Conservation (phyloP, 2,329 filamentous ascomycete genomes). For the Verticillium longisporum region DNA sequence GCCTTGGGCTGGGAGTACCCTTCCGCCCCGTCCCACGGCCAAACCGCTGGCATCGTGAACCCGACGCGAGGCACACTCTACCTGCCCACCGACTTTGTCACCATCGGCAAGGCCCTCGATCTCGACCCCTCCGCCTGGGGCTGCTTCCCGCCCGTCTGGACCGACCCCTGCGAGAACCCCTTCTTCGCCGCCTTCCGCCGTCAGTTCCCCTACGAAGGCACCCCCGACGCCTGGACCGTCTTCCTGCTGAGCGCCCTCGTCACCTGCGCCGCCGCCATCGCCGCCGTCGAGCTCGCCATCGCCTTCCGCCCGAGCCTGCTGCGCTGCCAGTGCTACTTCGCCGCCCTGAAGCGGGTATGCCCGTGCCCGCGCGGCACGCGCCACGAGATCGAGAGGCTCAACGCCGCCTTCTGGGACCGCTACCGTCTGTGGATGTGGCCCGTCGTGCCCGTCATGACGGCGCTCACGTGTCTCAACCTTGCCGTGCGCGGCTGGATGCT, state of each 20-base stretch:
- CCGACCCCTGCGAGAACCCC: constrained; percentile 4
- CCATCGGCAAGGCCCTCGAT: constrained; percentile 3
- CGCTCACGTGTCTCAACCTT: not conserved
- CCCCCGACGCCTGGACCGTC: not conserved
- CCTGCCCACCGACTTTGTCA: constrained; percentile 6
- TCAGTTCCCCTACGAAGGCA: not conserved
- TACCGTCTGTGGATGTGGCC: constrained; percentile 7
- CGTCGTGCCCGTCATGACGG: not conserved
- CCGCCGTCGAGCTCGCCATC: constrained; percentile 2
- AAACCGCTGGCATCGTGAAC: constrained; percentile 1
- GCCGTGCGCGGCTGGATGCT: constrained; percentile 3
- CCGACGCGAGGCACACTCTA: not conserved
- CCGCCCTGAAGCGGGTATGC: constrained; percentile 5
- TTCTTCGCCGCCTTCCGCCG: constrained; percentile 7
- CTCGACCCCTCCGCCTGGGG: constrained; percentile 6
- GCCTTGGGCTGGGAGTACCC: constrained; percentile 10
- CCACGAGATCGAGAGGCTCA: constrained; percentile 8
- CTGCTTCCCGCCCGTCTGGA: constrained; percentile 4
- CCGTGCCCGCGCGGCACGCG: constrained; percentile 10
- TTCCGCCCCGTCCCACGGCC: not conserved
- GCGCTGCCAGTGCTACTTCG: constrained; percentile 8
- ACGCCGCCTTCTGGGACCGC: constrained; percentile 8
- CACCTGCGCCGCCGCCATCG: not conserved
- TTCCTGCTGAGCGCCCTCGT: not conserved
- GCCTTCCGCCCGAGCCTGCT: constrained; percentile 5